Base-by-base conservation (phyloP, 441 rosid species). In the Syzygium malaccense region DNA sequence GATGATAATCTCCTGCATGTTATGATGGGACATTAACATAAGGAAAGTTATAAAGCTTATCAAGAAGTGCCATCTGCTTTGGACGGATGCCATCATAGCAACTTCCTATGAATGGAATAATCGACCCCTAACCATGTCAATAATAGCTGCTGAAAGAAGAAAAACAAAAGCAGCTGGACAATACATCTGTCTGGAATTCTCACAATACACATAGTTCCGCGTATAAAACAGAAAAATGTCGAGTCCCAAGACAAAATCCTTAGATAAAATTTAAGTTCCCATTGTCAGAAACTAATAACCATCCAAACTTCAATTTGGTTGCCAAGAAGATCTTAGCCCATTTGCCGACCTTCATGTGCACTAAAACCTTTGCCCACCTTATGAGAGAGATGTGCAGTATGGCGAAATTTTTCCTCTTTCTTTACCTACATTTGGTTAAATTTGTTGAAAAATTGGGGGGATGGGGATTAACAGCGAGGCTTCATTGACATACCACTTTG, bases 1-100 rank as follows among this genome's bases (percentile, higher is more conserved):
- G 87, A 89, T 90, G 86, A 83, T 94, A 98, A 66, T 90, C 88
- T 88, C 95, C 99, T 98, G 96, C 88, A 93, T 79, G 80, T 88
- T 33, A 86, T 12, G n/a, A 75, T 37, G n/a, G 83, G 51, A 41
- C 83, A 45, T 80, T 5, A 85, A 45, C 75, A 86, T 45, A 41
- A 85, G 19, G 25, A 45, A 75, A 37, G 49, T 56, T 14, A 66
- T 49, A 49, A 51, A 37, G 55, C 56, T 55, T 62, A 75, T 75
- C 41, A 3, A 66, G 26, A 75, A 75, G 51, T 11, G 51, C 26
- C 83, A 37, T 75, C 83, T 5, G 17, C 51, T 75, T 75, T 41
- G 3, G n/a, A 75, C 10, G 14, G 51, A 75, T 37, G 83, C 83
- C 83, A 75, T 75, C 51, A 75, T 17, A 1, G 51, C 15, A 41